Base-by-base conservation (phyloP, 306 rosid species). In the Cercis canadensis region DNA sequence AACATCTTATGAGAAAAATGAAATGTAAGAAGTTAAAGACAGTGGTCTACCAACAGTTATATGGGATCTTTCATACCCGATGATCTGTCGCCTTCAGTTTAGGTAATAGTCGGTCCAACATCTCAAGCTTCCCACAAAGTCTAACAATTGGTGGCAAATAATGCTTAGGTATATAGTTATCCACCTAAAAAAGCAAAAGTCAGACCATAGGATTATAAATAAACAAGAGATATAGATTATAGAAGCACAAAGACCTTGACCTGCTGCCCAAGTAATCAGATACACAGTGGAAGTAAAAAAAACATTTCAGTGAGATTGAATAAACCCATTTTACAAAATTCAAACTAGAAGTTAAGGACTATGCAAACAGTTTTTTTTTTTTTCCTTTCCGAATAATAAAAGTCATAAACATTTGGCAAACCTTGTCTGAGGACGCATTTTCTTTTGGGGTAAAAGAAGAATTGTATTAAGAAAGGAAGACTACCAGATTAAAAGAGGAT, bases 101-200 rank as follows among this genome's bases (percentile, higher is more conserved):
- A 32, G 99, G 99, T 75, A 95, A 82, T 69, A 95, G 40, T 65
- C 99, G 92, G 78, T 95, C 99, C 82, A 95, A 82, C 97, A 88
- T 95, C 86, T 95, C 99, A 70, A 95, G 97, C 88, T 95, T 95
- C 80, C 99, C 99, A 81, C 99, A 95, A 36, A 86, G 97, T 70
- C 99, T 87, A 65, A 95, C 32, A 79, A 92, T 64, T 7, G 96
- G 92, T 43, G 96, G 99, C 67, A 95, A 90, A 87, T 87, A 95
- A 82, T 95, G 99, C 84, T 75, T 85, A 44, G 97, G 99, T 77
- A 95, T 84, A 15, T 75, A 89, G 79, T 37, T 83, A 79, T 95
- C 97, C 78, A 95, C 88, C 99, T 95, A 74, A 80, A 75, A 80
- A 45, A 57, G 63, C 37, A 77, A 77, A 53, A 16, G 13, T 65